phyloP scores from a whole-genome alignment of 768 basidiomycete genomes.

The Leccinum incarnatum region DNA sequence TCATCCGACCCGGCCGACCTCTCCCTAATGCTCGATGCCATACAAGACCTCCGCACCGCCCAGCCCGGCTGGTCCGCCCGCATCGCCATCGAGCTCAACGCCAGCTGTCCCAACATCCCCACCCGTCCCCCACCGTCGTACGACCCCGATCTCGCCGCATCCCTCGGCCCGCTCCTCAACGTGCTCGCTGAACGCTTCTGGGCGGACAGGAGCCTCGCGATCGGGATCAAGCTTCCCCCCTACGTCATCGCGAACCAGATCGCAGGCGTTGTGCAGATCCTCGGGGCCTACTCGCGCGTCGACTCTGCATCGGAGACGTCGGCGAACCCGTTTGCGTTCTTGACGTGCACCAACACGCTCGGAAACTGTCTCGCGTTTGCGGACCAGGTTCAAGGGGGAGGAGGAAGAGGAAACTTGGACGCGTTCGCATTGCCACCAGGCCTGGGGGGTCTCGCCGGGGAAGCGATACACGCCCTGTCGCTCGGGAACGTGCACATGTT shows the following conservation, averaged over 20 bases:
- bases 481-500: constrained; percentile 77
- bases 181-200: constrained; percentile 50
- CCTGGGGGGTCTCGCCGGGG: constrained; percentile 75
- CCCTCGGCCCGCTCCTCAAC: constrained; percentile 50
- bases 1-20: constrained; percentile 54
- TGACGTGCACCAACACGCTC: constrained; percentile 81
- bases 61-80: constrained; percentile 35
- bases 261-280: constrained; percentile 44
- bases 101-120: constrained; percentile 79
- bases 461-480: constrained; percentile 69
- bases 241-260: constrained; percentile 66
- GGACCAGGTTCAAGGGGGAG: constrained; percentile 45
- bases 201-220: constrained; percentile 52
- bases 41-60: constrained; percentile 55
- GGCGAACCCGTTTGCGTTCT: constrained; percentile 59
- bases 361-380: constrained; percentile 65
- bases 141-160: constrained; percentile 43
- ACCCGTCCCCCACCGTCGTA: constrained; percentile 66
- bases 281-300: constrained; percentile 39
- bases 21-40: constrained; percentile 50
- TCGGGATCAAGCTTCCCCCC: constrained; percentile 81
- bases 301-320: constrained; percentile 12
- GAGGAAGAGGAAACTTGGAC: neutral
- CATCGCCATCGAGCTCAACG: constrained; percentile 79
- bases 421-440: constrained; percentile 61